Conservation (phyloP, 2,329 filamentous ascomycete genomes). For the Seiridium cupressi region DNA sequence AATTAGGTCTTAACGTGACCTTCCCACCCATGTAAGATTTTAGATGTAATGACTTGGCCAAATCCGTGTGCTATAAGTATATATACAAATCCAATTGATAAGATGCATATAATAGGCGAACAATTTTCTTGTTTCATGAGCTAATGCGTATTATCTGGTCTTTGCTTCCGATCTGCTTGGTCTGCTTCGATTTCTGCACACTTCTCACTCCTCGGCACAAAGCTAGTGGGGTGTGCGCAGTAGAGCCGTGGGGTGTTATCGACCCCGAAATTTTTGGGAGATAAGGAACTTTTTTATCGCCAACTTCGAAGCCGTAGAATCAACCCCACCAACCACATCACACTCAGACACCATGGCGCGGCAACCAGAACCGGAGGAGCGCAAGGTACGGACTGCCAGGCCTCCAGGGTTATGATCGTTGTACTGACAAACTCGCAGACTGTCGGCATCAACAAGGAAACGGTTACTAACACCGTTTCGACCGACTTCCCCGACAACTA, state of each 20-base stretch:
- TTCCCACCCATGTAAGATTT: no score
- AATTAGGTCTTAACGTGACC: no score
- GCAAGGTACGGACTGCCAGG: slow-evolving; percentile 18
- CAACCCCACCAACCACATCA: slow-evolving; percentile 21
- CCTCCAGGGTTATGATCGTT: neutral
- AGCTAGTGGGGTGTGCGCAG: slow-evolving; percentile 16
- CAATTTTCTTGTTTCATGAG: no score
- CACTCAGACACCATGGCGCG: slow-evolving; percentile 24
- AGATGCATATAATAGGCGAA: no score
- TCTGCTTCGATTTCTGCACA: neutral
- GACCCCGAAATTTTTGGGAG: slow-evolving; percentile 17
- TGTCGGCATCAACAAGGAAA: slow-evolving; percentile 85
- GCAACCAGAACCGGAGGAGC: slow-evolving; percentile 22
- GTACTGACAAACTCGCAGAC: slow-evolving; percentile 51
- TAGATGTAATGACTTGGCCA: no score
- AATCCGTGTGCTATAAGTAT: no score
- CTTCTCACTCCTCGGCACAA: neutral
- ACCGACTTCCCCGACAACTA: slow-evolving; percentile 92
- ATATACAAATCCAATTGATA: no score
- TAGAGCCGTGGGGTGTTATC: slow-evolving; percentile 8
- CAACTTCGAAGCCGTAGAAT: slow-evolving; percentile 7
- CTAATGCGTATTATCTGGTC: neutral
- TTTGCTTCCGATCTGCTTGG: neutral
- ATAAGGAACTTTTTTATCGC: slow-evolving; percentile 9
- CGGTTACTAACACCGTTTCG: slow-evolving; percentile 82